These are phyloP conservation scores for Backusella sp. DNA, from an alignment of 192 early-diverging fungal species.

Conservation along the genomic window DNA sequence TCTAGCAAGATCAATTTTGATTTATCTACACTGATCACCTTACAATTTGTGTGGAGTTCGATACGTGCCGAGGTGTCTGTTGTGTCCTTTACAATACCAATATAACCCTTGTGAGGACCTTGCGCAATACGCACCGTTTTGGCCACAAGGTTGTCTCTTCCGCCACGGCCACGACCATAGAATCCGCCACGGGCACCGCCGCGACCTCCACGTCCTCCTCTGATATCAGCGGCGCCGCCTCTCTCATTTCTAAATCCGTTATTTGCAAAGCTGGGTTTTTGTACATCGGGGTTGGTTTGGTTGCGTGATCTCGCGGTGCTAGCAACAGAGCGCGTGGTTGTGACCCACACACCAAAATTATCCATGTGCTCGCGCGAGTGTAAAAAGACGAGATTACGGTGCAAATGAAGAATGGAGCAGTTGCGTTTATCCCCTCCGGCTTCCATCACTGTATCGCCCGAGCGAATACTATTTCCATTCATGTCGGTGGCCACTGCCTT, in stretches of 20 bases:
- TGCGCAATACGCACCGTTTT: slow-evolving; percentile 81
- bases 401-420: slow-evolving; percentile 82
- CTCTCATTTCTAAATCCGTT: slow-evolving; percentile 11
- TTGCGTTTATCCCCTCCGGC: slow-evolving; percentile 59
- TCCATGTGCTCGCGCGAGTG: slow-evolving; percentile 71
- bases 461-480: slow-evolving; percentile 53
- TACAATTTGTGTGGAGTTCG: slow-evolving; percentile 89
- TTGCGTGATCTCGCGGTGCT: slow-evolving; percentile 37
- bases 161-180: slow-evolving; percentile 51
- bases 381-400: slow-evolving; percentile 78
- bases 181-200: slow-evolving; percentile 52
- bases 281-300: not conserved
- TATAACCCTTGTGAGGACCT: slow-evolving; percentile 96
- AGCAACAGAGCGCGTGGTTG: slow-evolving; percentile 61
- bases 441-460: slow-evolving; percentile 77
- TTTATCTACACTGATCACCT: slow-evolving; percentile 77
- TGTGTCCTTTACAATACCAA: slow-evolving; percentile 93
- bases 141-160: slow-evolving; percentile 57
- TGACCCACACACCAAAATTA: slow-evolving; percentile 76
- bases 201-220: slow-evolving; percentile 40
- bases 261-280: slow-evolving; percentile 4
- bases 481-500: slow-evolving; percentile 47
- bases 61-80: slow-evolving; percentile 72
- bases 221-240: slow-evolving; percentile 20
- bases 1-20: slow-evolving; percentile 72